A percentile compares a stretch with the other conserved stretches of the same genome.
These are phyloP conservation scores for Pythium biforme DNA, from an alignment of 352 stramenopile species.

Conservation along the genomic window DNA sequence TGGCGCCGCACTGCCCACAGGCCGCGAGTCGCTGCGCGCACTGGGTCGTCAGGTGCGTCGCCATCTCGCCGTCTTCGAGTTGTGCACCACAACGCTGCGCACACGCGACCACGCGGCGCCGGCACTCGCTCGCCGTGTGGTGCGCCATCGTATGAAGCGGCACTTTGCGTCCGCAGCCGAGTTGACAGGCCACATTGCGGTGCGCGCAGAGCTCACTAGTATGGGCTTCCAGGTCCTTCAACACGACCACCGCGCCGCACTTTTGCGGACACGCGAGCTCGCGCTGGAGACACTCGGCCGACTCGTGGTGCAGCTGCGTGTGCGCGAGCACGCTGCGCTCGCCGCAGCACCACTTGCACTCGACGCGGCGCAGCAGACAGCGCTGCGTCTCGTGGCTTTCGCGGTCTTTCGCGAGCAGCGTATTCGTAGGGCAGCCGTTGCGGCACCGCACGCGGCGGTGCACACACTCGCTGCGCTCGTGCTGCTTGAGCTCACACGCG, in stretches of 20 bases:
- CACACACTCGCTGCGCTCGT: conserved; percentile 44
- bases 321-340: conserved; percentile 42
- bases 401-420: conserved; percentile 44
- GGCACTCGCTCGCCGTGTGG: conserved; percentile 42
- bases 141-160: conserved; percentile 40
- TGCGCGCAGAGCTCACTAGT: conserved; percentile 27
- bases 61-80: conserved; percentile 40
- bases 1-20: conserved; percentile 56
- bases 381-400: conserved; percentile 39
- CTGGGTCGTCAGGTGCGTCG: conserved; percentile 29
- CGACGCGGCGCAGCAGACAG: conserved; percentile 51
- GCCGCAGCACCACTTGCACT: conserved; percentile 58
- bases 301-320: conserved; percentile 45
- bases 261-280: conserved; percentile 50
- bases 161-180: conserved; percentile 54
- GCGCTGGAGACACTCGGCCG: conserved; percentile 50
- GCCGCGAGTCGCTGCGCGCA: conserved; percentile 47
- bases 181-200: conserved; percentile 37
- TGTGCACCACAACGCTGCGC: conserved; percentile 27
- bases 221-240: conserved; percentile 46
- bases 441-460: conserved; percentile 61
- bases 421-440: conserved; percentile 54
- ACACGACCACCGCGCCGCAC: conserved; percentile 39
- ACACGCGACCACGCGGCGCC: conserved; percentile 42
- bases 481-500: conserved; percentile 44